phyloP scores from a whole-genome alignment of 352 stramenopile species.

The Phytophthora ohioensis region DNA sequence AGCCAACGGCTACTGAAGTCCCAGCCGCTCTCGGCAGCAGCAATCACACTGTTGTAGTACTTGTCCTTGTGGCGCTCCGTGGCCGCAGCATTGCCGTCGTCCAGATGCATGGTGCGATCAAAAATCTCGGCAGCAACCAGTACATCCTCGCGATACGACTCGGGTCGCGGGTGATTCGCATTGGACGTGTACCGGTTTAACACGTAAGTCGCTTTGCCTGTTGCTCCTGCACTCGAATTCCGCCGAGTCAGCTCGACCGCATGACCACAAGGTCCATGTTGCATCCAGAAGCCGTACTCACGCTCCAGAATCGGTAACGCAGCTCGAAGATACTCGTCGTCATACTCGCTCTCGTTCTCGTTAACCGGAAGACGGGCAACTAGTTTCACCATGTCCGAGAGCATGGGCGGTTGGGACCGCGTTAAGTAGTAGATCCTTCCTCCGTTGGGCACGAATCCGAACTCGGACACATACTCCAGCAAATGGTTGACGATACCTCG shows the following conservation, averaged over 20 bases:
- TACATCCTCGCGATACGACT: conserved; percentile 90
- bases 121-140: conserved; percentile 72
- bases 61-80: conserved; percentile 64
- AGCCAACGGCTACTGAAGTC: conserved; percentile 92
- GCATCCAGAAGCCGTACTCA: conserved; percentile 91
- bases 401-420: conserved; percentile 91
- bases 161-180: conserved; percentile 77
- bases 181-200: conserved; percentile 87
- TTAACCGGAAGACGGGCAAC: conserved; percentile 52
- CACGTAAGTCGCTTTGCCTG: conserved; percentile 38
- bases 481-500: conserved; percentile 88
- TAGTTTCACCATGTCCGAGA: conserved; percentile 87
- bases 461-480: conserved; percentile 86
- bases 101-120: conserved; percentile 41
- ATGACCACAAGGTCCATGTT: conserved; percentile 65
- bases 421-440: conserved; percentile 92
- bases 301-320: conserved; percentile 73
- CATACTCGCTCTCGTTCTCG: conserved; percentile 51
- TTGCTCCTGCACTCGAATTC: conserved; percentile 24
- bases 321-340: conserved; percentile 60
- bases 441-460: conserved; percentile 92
- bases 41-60: conserved; percentile 88
- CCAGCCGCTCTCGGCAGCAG: conserved; percentile 90
- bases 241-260: conserved; percentile 56
- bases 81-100: conserved; percentile 43